These are phyloP conservation scores for Aspergillus bertholletiae DNA, from an alignment of 495 filamentous ascomycete species.

Conservation along the genomic window DNA sequence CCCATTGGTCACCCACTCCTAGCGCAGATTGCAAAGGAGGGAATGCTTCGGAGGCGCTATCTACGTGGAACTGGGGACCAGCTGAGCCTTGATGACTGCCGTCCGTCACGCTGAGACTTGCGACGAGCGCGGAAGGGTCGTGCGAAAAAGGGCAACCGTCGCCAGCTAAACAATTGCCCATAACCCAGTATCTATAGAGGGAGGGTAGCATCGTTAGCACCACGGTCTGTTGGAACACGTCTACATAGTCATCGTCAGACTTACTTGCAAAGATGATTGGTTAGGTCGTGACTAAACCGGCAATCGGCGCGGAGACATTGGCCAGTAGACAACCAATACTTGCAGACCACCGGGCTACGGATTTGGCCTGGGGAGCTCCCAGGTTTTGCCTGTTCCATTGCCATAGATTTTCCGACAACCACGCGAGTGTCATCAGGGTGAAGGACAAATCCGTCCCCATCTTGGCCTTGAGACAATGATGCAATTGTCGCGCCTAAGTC, in stretches of 20 bases:
- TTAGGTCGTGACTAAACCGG: constrained; percentile 93
- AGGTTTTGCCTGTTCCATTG: constrained; percentile 64
- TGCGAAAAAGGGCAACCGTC: constrained; percentile 96
- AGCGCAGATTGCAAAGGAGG: constrained; percentile 62
- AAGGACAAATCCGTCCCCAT: constrained; percentile 25
- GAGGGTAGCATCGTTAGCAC: constrained; percentile 11
- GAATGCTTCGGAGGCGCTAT: constrained; percentile 73
- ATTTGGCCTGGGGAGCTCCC: constrained; percentile 67
- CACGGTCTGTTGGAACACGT: not conserved
- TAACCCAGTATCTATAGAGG: constrained; percentile 80
- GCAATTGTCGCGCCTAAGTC: constrained; percentile 88
- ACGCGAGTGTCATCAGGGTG: constrained; percentile 47
- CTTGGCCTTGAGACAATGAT: constrained; percentile 67
- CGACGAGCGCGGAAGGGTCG: constrained; percentile 80
- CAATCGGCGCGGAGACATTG: constrained; percentile 94
- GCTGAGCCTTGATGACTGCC: constrained; percentile 34
- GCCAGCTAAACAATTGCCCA: constrained; percentile 93
- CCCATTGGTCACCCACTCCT: constrained; percentile 54
- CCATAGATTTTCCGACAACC: constrained; percentile 89
- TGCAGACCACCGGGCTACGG: constrained; percentile 85
- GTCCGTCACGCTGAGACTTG: constrained; percentile 61
- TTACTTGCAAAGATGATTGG: constrained; percentile 97
- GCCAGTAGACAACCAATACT: constrained; percentile 90
- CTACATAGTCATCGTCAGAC: constrained; percentile 28
- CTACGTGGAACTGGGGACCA: constrained; percentile 67